A percentile compares a stretch with the other conserved stretches of the same genome.
phyloP scores from a whole-genome alignment of 306 rosid genomes.

The Acacia crassicarpa region DNA sequence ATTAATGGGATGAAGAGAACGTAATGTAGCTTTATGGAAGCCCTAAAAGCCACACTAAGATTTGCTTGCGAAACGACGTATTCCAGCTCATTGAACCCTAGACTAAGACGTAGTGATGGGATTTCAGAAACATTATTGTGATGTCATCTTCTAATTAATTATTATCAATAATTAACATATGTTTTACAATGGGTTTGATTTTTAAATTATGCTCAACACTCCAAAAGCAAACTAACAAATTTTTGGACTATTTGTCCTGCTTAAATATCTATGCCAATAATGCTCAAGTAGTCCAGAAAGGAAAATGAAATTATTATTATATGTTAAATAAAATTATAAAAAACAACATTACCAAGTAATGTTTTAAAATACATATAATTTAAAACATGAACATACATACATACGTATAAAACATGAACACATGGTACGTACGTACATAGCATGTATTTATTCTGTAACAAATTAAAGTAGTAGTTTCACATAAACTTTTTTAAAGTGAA shows the following conservation, averaged over 20 bases:
- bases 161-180: no score
- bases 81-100: not conserved
- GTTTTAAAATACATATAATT: not conserved
- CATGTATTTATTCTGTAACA: no score
- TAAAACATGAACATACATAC: no score
- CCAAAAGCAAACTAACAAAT: not conserved
- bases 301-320: no score
- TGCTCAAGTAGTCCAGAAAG: not conserved
- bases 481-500: no score
- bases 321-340: no score
- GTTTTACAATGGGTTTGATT: not conserved
- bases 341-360: not conserved
- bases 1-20: not conserved
- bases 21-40: conserved; percentile 32
- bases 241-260: not conserved
- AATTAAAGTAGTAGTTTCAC: not conserved
- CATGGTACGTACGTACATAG: no score
- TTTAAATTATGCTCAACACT: not conserved
- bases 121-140: not conserved
- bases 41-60: conserved; percentile 36
- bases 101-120: not conserved
- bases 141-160: no score
- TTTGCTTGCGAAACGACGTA: conserved; percentile 30
- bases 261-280: not conserved
- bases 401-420: no score